A percentile compares a stretch with the other conserved stretches of the same genome.
These are phyloP conservation scores for Xenosphaeropsis pyriputrescens DNA, from an alignment of 2,329 filamentous ascomycete species.

Conservation along the genomic window DNA sequence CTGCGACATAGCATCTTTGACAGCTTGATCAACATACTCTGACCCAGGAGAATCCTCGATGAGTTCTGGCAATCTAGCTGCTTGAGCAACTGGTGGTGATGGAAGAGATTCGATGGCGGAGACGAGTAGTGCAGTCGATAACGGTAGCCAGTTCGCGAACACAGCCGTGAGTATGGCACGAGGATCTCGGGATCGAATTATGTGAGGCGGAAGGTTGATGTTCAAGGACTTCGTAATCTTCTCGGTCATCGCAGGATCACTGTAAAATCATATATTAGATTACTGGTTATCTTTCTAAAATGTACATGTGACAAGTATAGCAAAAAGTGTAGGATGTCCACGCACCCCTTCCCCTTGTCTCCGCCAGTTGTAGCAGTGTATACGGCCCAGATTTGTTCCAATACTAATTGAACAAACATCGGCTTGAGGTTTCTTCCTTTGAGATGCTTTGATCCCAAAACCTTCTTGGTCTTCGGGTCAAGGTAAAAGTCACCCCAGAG, in stretches of 20 bases:
- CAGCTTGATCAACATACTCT: slow-evolving; percentile 47
- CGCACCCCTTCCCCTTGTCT: slow-evolving; percentile 65
- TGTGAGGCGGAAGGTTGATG: slow-evolving; percentile 70
- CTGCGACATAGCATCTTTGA: slow-evolving; percentile 69
- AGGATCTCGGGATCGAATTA: slow-evolving; percentile 72
- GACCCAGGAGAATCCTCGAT: slow-evolving; percentile 69
- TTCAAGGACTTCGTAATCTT: slow-evolving; percentile 90
- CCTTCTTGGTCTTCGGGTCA: slow-evolving; percentile 91
- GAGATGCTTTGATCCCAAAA: slow-evolving; percentile 79
- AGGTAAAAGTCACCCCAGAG: slow-evolving; percentile 96
- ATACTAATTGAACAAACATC: slow-evolving; percentile 91
- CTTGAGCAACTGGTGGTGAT: slow-evolving; percentile 68
- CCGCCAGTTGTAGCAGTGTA: slow-evolving; percentile 83
- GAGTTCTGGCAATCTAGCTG: slow-evolving; percentile 63
- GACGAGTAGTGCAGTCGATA: slow-evolving; percentile 84
- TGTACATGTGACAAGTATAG: too few species aligned
- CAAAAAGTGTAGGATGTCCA: slow-evolving; percentile 19
- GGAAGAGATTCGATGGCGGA: slow-evolving; percentile 90
- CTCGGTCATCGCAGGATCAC: slow-evolving; percentile 67
- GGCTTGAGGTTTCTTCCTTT: slow-evolving; percentile 87
- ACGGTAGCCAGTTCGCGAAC: slow-evolving; percentile 78
- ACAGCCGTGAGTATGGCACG: slow-evolving; percentile 72
- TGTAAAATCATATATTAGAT: slow-evolving; percentile 23
- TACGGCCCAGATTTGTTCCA: slow-evolving; percentile 92
- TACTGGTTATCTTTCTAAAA: neutral